Conservation (phyloP, 2,329 filamentous ascomycete genomes). For the Drechmeria coniospora region DNA sequence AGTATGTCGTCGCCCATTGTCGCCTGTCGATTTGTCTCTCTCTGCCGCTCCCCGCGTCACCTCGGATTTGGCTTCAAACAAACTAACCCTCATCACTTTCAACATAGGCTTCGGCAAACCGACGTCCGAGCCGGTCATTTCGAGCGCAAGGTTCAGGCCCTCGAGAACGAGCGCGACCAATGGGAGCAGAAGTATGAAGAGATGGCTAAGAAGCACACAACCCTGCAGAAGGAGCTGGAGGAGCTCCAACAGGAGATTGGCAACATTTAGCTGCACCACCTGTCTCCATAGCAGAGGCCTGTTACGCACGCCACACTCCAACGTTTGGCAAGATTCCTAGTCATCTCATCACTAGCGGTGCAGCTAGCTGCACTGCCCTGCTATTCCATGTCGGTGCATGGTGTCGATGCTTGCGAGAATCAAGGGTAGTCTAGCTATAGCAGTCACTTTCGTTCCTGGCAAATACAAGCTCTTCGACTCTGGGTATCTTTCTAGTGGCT, state of each 20-base stretch:
- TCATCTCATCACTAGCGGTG: not conserved
- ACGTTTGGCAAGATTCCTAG: not conserved
- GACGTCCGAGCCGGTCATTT: constrained; percentile 99
- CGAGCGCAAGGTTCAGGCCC: constrained; percentile 96
- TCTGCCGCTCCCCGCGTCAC: too few relatives aligned
- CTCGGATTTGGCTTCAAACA: too few relatives aligned
- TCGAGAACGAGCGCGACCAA: constrained; percentile 80
- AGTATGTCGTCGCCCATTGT: constrained; percentile 41
- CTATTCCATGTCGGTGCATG: too few relatives aligned
- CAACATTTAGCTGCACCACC: constrained; percentile 54
- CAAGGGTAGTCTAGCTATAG: not conserved
- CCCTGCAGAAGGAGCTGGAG: constrained; percentile 78
- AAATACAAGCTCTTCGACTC: constrained; percentile 13
- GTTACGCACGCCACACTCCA: constrained; percentile 1
- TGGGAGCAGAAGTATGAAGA: constrained; percentile 99
- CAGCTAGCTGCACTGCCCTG: not conserved
- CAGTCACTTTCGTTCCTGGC: constrained; percentile 6
- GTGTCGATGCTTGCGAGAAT: constrained; percentile 5
- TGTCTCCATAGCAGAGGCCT: constrained; percentile 7
- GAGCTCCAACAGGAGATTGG: constrained; percentile 83
- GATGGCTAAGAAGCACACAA: constrained; percentile 77
- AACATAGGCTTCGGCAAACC: constrained; percentile 79
- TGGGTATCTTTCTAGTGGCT: constrained; percentile 18
- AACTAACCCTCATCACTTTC: not conserved
- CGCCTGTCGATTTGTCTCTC: constrained; percentile 9